Base-by-base conservation (phyloP, 768 basidiomycete genomes). In the Naganishia vishniacii region DNA sequence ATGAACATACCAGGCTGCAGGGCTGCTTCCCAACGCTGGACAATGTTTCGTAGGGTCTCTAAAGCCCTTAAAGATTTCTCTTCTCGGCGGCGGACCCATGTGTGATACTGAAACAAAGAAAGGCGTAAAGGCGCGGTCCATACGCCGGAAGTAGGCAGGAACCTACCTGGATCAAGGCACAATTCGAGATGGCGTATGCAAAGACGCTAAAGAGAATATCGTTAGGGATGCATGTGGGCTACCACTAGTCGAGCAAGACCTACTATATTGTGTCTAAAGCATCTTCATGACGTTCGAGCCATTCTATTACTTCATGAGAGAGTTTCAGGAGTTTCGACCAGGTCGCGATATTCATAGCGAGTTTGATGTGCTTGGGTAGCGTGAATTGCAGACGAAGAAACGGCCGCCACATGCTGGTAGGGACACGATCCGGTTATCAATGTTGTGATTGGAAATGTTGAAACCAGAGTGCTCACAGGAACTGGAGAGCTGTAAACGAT, bases 381-480 rank as follows among this genome's bases (percentile, higher is more conserved):
- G 85, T 83, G 79, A 95, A 98, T 64, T 89, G 91, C 78, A 97
- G 91, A 58, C 94, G 85, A 90, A 97, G 93, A 80, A 97, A 98
- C 32, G 95, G 91, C 53, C 94, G 87, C 86, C 91, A 95, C 79
- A 95, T 56, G 6, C 53, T 56, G 23, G 12, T 34, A 9, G 4
- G 26, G n/a, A 25, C 18, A n/a, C 3, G 11, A 56, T 8, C 4
- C n/a, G 32, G n/a, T 20, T 26, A n/a, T 23, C 26, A 16, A 41
- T 15, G 37, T 18, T 20, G 20, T 37, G 28, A 29, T 34, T 2
- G 4, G 2, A 28, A 37, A 15, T 34, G 34, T 6, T 6, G 16
- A 18, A n/a, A 3, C 20, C 2, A 23, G 6, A 8, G 2, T 20
- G 16, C 32, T 53, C 34, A 93, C 77, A 98, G 88, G 85, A 98